Evolutionary conservation across 2,329 filamentous ascomycete species (phyloP).

Genomic region (Passalora sequoiae): DNA sequence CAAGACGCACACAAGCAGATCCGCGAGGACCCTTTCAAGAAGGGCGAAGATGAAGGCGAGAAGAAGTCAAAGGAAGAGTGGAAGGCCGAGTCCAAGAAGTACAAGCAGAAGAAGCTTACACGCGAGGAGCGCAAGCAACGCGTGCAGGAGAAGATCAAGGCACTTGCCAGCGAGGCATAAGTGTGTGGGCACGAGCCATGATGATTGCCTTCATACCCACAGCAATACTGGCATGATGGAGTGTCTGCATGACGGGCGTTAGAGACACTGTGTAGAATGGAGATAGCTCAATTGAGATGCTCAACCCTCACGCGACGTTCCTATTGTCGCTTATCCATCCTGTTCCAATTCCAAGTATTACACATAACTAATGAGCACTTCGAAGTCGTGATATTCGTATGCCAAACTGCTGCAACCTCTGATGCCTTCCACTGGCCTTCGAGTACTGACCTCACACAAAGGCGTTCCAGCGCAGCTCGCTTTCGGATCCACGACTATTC

Average conservation of each 20-base stretch:
- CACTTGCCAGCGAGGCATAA: constrained; percentile 53
- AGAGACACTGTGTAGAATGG: not conserved
- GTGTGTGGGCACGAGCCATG: constrained; percentile 2
- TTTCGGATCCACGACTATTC: no score
- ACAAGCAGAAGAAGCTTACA: constrained; percentile 69
- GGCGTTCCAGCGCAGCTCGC: no score
- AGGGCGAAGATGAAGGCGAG: constrained; percentile 1
- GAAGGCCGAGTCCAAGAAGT: constrained; percentile 76
- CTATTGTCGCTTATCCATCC: not conserved
- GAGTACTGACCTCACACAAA: no score
- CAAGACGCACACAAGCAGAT: constrained; percentile 90
- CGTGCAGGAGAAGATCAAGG: constrained; percentile 86
- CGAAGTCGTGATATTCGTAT: no score
- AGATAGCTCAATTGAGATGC: constrained; percentile 6
- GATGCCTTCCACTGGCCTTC: no score
- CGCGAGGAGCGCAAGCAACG: constrained; percentile 77
- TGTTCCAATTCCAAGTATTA: not conserved
- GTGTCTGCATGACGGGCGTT: constrained; percentile 2
- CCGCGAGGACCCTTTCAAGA: constrained; percentile 76
- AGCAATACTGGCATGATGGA: constrained; percentile 4
- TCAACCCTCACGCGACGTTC: constrained; percentile 3
- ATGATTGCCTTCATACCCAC: constrained; percentile 3
- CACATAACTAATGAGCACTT: not conserved
- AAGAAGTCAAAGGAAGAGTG: constrained; percentile 28
- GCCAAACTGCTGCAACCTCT: no score